Base-by-base conservation (phyloP, 805 yeast species). In the Candida piceae region DNA sequence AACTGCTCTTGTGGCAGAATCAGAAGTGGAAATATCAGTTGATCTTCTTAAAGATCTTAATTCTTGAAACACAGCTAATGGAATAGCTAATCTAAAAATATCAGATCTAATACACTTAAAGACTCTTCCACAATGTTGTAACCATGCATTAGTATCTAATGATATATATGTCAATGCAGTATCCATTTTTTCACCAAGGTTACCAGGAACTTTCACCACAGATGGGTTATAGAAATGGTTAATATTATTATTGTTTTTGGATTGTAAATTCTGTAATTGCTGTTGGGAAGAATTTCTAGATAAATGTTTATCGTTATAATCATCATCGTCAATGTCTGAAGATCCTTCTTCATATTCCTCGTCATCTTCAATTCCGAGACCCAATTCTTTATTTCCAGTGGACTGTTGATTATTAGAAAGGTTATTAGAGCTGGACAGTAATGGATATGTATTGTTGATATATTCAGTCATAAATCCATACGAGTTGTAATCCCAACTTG, bases 1-100 rank as follows among this genome's bases (percentile, higher is more conserved):
- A 6, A 84, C 88, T 1, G 88, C 84, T 35, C 94, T 62, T 0
- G 90, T 82, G 0, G 90, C 90, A 2, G 88, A 81, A 54, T 84
- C 93, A 1, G 86, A 76, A 15, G 84, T 78, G 4, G 81, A 74
- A 1, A 79, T 80, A 53, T 84, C 93, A 13, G 76, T 72, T 0
- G 86, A 78, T 48, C 82, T 74, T 41, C 90, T 62, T 42, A 84
- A 60, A 6, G 85, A 78, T 48, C 90, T 61, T 41, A 84, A 62
- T 51, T 84, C 93, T 62, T 83, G 90, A 53, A 83, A 84, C 5
- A 84, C 86, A 15, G 84, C 79, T 40, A 84, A 63, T 29, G 93
- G 89, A 4, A 83, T 76, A 47, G 78, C 73, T 17, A 79, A 63
- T 43, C 70, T 75, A 41, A 84, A 68, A 3, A 81, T 72, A 11